phyloP scores from a whole-genome alignment of 345 rosid genomes.

The Salix koriyanagi region DNA sequence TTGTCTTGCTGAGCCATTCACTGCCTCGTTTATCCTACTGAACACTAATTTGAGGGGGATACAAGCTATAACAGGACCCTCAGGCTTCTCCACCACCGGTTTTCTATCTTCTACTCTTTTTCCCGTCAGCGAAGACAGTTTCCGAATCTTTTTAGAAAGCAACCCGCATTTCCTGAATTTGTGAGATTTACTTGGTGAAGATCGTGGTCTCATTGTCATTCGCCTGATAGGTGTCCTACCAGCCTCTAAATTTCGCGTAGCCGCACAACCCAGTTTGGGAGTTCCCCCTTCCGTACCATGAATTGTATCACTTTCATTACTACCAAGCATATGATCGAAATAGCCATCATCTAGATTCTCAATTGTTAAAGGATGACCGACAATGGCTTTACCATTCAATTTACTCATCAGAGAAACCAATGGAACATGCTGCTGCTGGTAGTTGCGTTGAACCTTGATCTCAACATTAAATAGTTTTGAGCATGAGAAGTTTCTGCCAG shows the following conservation, averaged over 20 bases:
- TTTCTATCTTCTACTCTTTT: constrained; percentile 42
- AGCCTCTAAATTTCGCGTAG: constrained; percentile 23
- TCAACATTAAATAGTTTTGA: constrained; percentile 59
- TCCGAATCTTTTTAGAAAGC: constrained; percentile 64
- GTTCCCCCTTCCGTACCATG: not conserved
- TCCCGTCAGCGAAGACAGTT: constrained; percentile 69
- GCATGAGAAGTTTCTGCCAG: constrained; percentile 29
- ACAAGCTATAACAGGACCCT: constrained; percentile 66
- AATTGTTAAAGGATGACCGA: constrained; percentile 75
- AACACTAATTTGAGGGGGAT: constrained; percentile 87
- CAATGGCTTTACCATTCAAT: constrained; percentile 71
- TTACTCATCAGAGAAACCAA: constrained; percentile 85
- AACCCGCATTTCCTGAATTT: constrained; percentile 37
- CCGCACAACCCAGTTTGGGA: constrained; percentile 18
- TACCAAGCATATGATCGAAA: constrained; percentile 22
- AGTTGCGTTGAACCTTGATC: constrained; percentile 69
- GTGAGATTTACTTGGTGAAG: constrained; percentile 12
- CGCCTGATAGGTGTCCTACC: constrained; percentile 37
- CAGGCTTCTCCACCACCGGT: constrained; percentile 44
- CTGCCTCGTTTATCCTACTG: constrained; percentile 79
- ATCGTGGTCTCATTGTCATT: constrained; percentile 9
- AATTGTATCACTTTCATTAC: constrained; percentile 21
- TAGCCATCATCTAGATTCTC: constrained; percentile 43
- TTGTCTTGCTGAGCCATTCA: constrained; percentile 57
- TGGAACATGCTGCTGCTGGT: constrained; percentile 68